Base-by-base conservation (phyloP, 108 stramenopile species). In the Aurantiochytrium sp. region DNA sequence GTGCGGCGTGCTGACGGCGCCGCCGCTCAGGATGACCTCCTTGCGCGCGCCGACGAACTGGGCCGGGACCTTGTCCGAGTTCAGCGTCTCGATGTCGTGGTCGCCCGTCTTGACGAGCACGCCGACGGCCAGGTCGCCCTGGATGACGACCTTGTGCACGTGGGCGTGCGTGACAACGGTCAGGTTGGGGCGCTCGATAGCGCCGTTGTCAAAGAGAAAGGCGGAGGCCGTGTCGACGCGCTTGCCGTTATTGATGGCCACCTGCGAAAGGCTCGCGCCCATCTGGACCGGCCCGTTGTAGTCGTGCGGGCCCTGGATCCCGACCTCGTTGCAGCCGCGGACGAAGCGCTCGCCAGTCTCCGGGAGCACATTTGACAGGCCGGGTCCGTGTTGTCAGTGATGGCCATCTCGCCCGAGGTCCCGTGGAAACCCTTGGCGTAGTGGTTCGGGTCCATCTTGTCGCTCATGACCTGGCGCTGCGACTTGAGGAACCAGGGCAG, bases 21-120 rank as follows among this genome's bases (percentile, higher is more conserved):
- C 95, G 5, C 93, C 90, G 30, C 92, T 73, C 32, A 95, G 50
- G 19, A 96, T 93, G 45, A 96, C 94, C 90, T 94, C 93, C 68
- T 89, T 81, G 31, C 45, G 39, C 27, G 73, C 73, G 27, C 19
- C 45, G 2, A 81, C 73, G 45, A 48, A 81, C 12, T 30, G 73
- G 42, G 39, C 15, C n/a, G 73, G 73, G 2, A 81, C 30, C 42
- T 41, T 48, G 21, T 81, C 73, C 24, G 42, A 27, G 24, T 17
- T 48, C 15, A 81, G 73, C 15, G 73, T 48, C 45, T 41, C 73
- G 39, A 48, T 24, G 73, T 81, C 73, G 27, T 48, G 12, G 27
- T 81, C 30, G n/a, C 73, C 73, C 10, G n/a, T n/a, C 45, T 81
- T 81, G 73, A 81, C 21, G 45, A 48, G 24, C 10, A 81, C 73